Base-by-base conservation (phyloP, 2,329 filamentous ascomycete genomes). In the Aspergillus sp. region DNA sequence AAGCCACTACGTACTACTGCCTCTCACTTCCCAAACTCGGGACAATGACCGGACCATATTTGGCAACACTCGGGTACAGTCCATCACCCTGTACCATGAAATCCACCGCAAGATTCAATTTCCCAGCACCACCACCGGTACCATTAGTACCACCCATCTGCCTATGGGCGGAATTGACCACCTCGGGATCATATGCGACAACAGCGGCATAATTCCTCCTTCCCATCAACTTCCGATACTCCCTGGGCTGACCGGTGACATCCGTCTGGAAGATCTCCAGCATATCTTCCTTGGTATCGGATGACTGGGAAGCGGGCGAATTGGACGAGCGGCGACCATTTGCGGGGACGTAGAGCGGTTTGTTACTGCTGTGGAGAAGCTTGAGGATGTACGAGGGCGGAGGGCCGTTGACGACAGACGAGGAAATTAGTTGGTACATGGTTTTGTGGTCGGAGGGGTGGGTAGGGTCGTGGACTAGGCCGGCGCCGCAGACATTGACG, bases 211-310 rank as follows among this genome's bases (percentile, higher is more conserved):
- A 98, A 63, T 96, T 97, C 48, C 93, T 77, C 38, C 91, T 77
- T 1, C 85, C 88, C 89, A 98, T 98, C 44, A 98, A 78, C 61
- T 91, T 86, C 72, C 90, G 90, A 62, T 90, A 76, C 66, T 96
- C 91, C 41, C 90, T 78, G 0, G 82, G 75, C 33, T 81, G 75
- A n/a, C 93, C 91, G 45, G 84, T 88, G 10, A 93, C 88, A 58
- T 98, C 93, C 5, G 85, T 87, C 60, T 93, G 88, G 78, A 98
- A 98, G 56, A 98, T 94, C 73, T 98, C 93, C 86, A 98, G 94
- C 93, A 98, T 98, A 70, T 98, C 93, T 68, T 98, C 93, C 69
- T 98, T 97, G 41, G 93, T 98, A 65, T 98, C 93, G 1, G 83
- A 85, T 1, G 85, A 83, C 54, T 67, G 60, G 19, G 30, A 5